phyloP scores from a whole-genome alignment of 495 filamentous ascomycete genomes.

The Clavariopsis aquatica region DNA sequence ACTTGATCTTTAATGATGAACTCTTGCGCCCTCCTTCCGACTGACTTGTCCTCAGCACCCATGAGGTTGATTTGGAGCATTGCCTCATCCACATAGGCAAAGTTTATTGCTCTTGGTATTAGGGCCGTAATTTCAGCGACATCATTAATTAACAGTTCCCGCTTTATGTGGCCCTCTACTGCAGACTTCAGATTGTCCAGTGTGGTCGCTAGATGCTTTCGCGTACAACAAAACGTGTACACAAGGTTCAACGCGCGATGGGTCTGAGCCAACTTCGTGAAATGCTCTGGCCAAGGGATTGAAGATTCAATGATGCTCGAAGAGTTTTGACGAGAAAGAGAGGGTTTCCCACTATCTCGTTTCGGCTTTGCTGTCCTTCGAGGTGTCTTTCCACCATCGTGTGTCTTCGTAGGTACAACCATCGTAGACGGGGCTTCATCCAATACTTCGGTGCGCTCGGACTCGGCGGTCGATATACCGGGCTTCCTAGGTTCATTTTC shows the following conservation, averaged over 20 bases:
- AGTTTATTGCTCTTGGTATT: constrained; percentile 72
- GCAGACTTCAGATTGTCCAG: constrained; percentile 83
- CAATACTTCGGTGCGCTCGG: constrained; percentile 2
- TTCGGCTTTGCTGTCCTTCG: constrained; percentile 43
- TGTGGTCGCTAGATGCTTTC: constrained; percentile 88
- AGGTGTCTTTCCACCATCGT: constrained; percentile 58
- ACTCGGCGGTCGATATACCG: constrained; percentile 10
- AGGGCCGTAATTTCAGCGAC: constrained; percentile 79
- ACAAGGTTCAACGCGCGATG: constrained; percentile 88
- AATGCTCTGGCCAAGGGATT: constrained; percentile 71
- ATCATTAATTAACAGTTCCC: constrained; percentile 69
- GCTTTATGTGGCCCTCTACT: constrained; percentile 79
- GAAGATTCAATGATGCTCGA: constrained; percentile 50
- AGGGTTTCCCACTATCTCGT: constrained; percentile 37
- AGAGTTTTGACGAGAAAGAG: constrained; percentile 46
- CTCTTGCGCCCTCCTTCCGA: constrained; percentile 36
- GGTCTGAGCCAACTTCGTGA: constrained; percentile 71
- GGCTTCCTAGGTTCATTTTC: constrained; percentile 24
- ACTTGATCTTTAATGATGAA: constrained; percentile 37
- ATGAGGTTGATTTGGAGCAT: constrained; percentile 75
- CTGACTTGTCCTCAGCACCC: constrained; percentile 57
- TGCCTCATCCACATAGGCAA: constrained; percentile 83
- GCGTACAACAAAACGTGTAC: constrained; percentile 90
- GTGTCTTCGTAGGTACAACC: constrained; percentile 54
- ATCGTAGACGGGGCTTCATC: constrained; percentile 37